Base-by-base conservation (phyloP, 495 filamentous ascomycete genomes). In the Penicillium riverlandense region DNA sequence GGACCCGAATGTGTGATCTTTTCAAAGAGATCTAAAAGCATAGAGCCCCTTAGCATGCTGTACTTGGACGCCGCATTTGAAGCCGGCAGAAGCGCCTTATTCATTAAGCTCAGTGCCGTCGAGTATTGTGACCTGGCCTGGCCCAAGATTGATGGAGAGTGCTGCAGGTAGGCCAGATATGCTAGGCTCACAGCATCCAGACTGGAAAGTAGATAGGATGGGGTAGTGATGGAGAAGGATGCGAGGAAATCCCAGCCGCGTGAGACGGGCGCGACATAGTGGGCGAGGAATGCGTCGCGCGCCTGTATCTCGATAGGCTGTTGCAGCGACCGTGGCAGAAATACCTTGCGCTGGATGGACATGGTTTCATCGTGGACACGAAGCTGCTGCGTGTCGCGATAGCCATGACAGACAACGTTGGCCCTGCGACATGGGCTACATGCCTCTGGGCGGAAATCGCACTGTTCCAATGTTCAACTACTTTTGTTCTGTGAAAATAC, bases 191-290 rank as follows among this genome's bases (percentile, higher is more conserved):
- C 29, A 9, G 39, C 39, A 41, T 41, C 39, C 6, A 41, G 11
- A 41, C 27, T 30, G 29, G 27, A 8, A 12, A 14, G 12, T 13
- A 31, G 22, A 22, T 22, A 22, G 4, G 22, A 22, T 6, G 22
- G 22, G 22, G 22, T 22, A 33, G 39, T 30, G 9, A 11, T 33
- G 5, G 12, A 29, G 10, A 41, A 12, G 11, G 7, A 6, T 7
- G 16, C 32, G 29, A 41, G 29, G 15, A 41, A 41, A 31, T 41
- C 39, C 39, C 39, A 41, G 6, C 39, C 39, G 14, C 39, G 12
- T 41, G 29, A 16, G 22, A 27, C 27, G 7, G 27, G 27, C 13
- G 10, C 11, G 14, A 41, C 39, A 15, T 41, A 41, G 12, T 41
- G 39, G 11, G 39, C 39, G 29, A 30, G 16, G 39, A 41, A 41